A percentile compares a stretch with the other conserved stretches of the same genome.
Conservation (phyloP, 2,329 filamentous ascomycete species). For the Beauveria sp. region DNA sequence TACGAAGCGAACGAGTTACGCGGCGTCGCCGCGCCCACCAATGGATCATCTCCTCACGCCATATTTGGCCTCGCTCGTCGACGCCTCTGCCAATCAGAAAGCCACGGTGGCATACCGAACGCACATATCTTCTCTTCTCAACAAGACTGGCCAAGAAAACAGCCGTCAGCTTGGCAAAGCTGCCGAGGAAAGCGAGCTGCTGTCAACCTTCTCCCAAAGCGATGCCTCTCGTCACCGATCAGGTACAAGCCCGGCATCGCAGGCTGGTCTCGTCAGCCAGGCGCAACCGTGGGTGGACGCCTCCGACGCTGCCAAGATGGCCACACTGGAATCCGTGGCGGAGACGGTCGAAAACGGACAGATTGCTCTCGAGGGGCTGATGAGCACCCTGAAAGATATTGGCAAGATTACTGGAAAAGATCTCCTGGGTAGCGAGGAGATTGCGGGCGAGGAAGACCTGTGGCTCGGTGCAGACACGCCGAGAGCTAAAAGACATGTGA, state of each 20-base stretch:
- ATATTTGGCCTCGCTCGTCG: constrained; percentile 46
- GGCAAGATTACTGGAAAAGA: constrained; percentile 38
- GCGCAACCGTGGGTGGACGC: constrained; percentile 53
- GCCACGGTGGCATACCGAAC: constrained; percentile 50
- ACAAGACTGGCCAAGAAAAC: constrained; percentile 43
- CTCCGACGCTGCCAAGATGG: constrained; percentile 51
- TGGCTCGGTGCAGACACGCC: constrained; percentile 28
- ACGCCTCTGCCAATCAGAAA: constrained; percentile 49
- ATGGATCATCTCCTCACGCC: constrained; percentile 43
- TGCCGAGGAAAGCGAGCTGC: constrained; percentile 54
- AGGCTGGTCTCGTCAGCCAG: constrained; percentile 34
- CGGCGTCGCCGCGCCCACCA: constrained; percentile 13
- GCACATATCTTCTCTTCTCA: constrained; percentile 42
- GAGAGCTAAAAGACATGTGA: constrained; percentile 20
- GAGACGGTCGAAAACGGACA: constrained; percentile 54
- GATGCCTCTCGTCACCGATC: constrained; percentile 32
- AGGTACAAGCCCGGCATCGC: constrained; percentile 28
- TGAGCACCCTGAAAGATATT: constrained; percentile 41
- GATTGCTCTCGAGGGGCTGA: constrained; percentile 45
- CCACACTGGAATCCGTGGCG: constrained; percentile 48
- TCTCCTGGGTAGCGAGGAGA: constrained; percentile 18
- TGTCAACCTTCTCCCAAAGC: constrained; percentile 41
- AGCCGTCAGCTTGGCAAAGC: constrained; percentile 45
- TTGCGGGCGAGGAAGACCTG: constrained; percentile 16
- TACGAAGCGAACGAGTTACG: constrained; percentile 6